These are phyloP conservation scores for Pseudonitzschia multiseries DNA, from an alignment of 108 stramenopile species.

Conservation along the genomic window DNA sequence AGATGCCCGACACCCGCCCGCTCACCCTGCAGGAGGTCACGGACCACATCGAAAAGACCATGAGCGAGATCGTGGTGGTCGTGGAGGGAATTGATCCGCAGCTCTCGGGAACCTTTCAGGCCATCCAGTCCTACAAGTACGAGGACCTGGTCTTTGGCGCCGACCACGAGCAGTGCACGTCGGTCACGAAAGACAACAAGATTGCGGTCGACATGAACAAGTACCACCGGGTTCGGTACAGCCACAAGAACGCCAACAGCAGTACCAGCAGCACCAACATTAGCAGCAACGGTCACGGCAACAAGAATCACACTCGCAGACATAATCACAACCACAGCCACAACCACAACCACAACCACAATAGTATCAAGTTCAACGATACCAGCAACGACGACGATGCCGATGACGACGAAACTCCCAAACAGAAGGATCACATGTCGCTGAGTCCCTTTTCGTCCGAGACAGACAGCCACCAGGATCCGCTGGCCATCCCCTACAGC, in stretches of 20 bases:
- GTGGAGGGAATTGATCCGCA: constrained; percentile 75
- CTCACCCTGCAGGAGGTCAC: constrained; percentile 40
- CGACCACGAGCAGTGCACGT: constrained; percentile 50
- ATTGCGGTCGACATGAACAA: constrained; percentile 46
- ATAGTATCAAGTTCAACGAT: not conserved
- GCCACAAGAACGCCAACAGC: not conserved
- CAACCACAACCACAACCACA: not conserved
- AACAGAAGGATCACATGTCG: not conserved
- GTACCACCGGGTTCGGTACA: constrained; percentile 39
- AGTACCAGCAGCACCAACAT: not conserved
- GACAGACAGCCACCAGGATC: not conserved
- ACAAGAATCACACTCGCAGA: not conserved
- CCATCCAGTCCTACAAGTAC: constrained; percentile 71
- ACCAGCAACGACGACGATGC: not conserved
- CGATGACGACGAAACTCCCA: not conserved
- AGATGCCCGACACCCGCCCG: constrained; percentile 19
- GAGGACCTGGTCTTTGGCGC: constrained; percentile 81
- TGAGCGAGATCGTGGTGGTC: constrained; percentile 64
- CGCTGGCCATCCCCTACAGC: not conserved
- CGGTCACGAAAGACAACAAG: constrained; percentile 39
- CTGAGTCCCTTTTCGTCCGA: not conserved
- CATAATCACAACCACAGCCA: not conserved
- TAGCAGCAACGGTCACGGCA: not conserved
- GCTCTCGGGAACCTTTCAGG: constrained; percentile 68
- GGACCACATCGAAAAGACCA: constrained; percentile 39